Base-by-base conservation (phyloP, 2,329 filamentous ascomycete species). In the Stagonosporopsis tanaceti region DNA sequence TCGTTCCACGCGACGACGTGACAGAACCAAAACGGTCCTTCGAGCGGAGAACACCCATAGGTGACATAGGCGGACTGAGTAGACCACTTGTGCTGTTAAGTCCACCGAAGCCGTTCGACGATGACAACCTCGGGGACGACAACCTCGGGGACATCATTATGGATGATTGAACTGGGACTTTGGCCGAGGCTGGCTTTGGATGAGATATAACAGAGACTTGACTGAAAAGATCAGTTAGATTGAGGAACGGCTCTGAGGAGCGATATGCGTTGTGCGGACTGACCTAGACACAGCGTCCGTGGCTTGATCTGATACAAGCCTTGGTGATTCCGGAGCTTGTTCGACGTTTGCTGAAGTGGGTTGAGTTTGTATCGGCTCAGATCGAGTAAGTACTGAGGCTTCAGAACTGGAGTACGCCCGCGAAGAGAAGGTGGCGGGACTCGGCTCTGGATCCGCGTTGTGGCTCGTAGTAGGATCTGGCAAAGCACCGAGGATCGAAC, bases 21-120 rank as follows among this genome's bases (percentile, higher is more conserved):
- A 66, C 66, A 9, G 65, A 68, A 28, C 51, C 47, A 1, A 65
- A 42, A 20, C 64, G 63, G 9, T 59, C 60, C 44, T 70, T 67
- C 7, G 58, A 48, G 15, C 59, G 61, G 15, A 66, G 53, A 0
- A 56, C 50, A 1, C 61, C 53, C 20, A 59, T 57, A 14, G 69
- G 68, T 11, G 69, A 71, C 25, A 59, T 38, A 12, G 64, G 65
- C 9, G 68, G 65, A 11, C 61, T 68, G 4, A 63, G 28, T 14
- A 66, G 50, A 28, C 61, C 59, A 45, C 53, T 64, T 9, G 55
- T 46, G 9, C 60, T 63, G 35, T 61, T 63, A 12, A 42, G 7
- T 9, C 42, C 50, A 28, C 48, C 50, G 42, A 55, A 47, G 3
- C 48, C 44, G 20, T 55, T 54, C 22, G 53, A 34, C 6, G 60